These are phyloP conservation scores for Pilobolus umbonatus DNA, from an alignment of 192 early-diverging fungal species.

Conservation along the genomic window DNA sequence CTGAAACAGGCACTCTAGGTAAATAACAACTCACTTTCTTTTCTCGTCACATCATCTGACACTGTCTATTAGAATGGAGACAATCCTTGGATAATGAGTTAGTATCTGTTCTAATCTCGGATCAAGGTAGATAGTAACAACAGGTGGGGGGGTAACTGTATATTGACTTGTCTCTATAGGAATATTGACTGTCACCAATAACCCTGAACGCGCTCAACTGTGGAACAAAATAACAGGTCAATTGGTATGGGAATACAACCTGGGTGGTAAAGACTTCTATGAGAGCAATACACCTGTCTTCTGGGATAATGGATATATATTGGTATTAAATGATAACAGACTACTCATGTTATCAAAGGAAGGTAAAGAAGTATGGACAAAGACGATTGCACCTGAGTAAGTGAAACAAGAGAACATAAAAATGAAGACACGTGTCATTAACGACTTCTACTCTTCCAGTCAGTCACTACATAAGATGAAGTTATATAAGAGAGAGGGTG, in stretches of 20 bases:
- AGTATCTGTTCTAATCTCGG: constrained; percentile 37
- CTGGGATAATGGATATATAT: constrained; percentile 14
- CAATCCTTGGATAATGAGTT: constrained; percentile 66
- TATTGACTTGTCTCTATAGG: constrained; percentile 1
- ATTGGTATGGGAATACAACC: constrained; percentile 27
- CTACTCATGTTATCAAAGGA: constrained; percentile 11
- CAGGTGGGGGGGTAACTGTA: constrained; percentile 20
- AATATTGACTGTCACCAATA: constrained; percentile 25
- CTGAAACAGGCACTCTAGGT: constrained; percentile 66
- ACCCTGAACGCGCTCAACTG: constrained; percentile 20
- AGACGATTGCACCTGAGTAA: constrained; percentile 6
- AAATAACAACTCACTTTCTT: constrained; percentile 10
- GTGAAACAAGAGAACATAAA: background rate
- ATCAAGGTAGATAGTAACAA: constrained; percentile 46
- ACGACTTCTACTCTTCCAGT: background rate
- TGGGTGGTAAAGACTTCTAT: background rate
- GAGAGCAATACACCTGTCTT: background rate
- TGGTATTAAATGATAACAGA: background rate
- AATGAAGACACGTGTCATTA: background rate
- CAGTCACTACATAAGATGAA: background rate
- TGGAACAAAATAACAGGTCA: constrained; percentile 37
- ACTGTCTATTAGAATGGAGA: constrained; percentile 58
- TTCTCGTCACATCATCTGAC: background rate
- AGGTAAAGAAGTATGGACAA: constrained; percentile 15
- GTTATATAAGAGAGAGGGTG: background rate